These are phyloP conservation scores for Yamadazyma scolyti DNA, from an alignment of 805 yeast genomes.

Conservation along the genomic window DNA sequence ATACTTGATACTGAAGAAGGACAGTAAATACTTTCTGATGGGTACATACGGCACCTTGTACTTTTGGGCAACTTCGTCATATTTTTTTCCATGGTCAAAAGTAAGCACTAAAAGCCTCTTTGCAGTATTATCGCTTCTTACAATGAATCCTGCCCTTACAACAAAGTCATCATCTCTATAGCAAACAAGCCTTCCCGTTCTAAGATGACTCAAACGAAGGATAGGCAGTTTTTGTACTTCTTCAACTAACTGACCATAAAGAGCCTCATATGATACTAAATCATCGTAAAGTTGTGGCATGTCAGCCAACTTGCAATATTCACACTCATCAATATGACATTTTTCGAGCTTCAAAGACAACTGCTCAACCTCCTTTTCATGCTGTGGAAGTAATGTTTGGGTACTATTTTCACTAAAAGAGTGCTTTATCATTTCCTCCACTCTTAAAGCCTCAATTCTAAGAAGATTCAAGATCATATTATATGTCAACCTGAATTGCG, in stretches of 20 bases:
- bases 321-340: constrained; percentile 33
- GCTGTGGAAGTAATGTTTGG: constrained; percentile 83
- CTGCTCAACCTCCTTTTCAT: constrained; percentile 59
- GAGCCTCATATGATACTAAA: constrained; percentile 42
- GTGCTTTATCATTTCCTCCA: constrained; percentile 97
- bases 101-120: constrained; percentile 36
- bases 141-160: constrained; percentile 51
- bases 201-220: constrained; percentile 43
- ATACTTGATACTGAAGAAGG: constrained; percentile 34
- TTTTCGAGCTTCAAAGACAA: constrained; percentile 45
- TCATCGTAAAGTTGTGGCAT: constrained; percentile 44
- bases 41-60: constrained; percentile 38
- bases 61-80: constrained; percentile 18
- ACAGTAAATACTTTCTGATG: constrained; percentile 26
- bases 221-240: constrained; percentile 47
- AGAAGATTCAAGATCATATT: constrained; percentile 90
- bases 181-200: constrained; percentile 54
- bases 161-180: constrained; percentile 47
- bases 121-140: constrained; percentile 36
- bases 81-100: constrained; percentile 40
- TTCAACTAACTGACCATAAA: constrained; percentile 43
- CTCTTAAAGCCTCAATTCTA: constrained; percentile 89
- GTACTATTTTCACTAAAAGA: constrained; percentile 90
- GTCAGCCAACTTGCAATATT: constrained; percentile 34
- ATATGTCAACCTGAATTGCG: constrained; percentile 92